Evolutionary conservation across 2,329 filamentous ascomycete genomes (phyloP).

Genomic region (Neofusicoccum sp.): DNA sequence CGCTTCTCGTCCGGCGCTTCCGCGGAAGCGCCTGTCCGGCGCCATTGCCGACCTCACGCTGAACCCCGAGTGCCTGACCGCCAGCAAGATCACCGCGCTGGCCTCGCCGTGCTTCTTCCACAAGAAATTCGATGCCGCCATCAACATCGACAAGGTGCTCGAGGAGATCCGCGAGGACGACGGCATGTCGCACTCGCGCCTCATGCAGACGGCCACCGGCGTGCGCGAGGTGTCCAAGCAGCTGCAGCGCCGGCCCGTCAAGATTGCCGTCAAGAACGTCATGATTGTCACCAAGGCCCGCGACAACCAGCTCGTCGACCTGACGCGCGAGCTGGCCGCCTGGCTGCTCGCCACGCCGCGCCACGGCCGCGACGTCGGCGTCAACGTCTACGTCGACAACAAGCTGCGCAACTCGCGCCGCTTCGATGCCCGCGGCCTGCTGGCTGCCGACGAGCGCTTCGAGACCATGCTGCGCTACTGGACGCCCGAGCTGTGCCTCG

Average conservation of each 20-base stretch:
- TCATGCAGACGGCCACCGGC: slow-evolving; percentile 92
- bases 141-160: slow-evolving; percentile 90
- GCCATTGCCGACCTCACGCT: slow-evolving; percentile 55
- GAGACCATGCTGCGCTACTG: slow-evolving; percentile 87
- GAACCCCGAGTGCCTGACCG: slow-evolving; percentile 41
- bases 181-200: slow-evolving; percentile 85
- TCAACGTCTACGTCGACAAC: slow-evolving; percentile 97
- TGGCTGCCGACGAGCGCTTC: slow-evolving; percentile 73
- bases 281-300: slow-evolving; percentile 99
- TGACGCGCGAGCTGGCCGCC: slow-evolving; percentile 81
- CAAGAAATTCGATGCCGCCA: slow-evolving; percentile 91
- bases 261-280: slow-evolving; percentile 84
- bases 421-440: slow-evolving; percentile 72
- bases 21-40: slow-evolving; percentile 59
- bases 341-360: slow-evolving; percentile 88
- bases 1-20: slow-evolving; percentile 1
- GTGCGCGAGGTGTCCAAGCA: slow-evolving; percentile 96
- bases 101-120: slow-evolving; percentile 98
- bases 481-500: slow-evolving; percentile 95
- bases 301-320: slow-evolving; percentile 85
- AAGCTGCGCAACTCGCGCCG: slow-evolving; percentile 86
- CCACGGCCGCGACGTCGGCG: slow-evolving; percentile 78
- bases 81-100: slow-evolving; percentile 61
- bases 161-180: slow-evolving; percentile 90
- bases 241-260: slow-evolving; percentile 86